Base-by-base conservation (phyloP, 352 stramenopile genomes). In the Phytopythium chamaehyphon region DNA sequence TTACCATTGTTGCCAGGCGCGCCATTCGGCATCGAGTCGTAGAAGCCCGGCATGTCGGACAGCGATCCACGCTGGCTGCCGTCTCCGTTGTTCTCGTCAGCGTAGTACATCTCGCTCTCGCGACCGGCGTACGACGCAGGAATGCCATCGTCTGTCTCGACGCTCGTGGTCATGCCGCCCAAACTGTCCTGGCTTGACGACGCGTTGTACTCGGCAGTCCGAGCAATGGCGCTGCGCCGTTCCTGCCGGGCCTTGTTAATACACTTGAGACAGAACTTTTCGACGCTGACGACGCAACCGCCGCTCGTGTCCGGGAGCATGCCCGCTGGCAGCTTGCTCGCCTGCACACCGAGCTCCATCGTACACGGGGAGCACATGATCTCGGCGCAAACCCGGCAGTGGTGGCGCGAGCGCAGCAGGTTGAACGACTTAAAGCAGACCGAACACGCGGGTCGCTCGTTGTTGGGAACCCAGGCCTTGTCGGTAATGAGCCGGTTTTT, bases 211-310 rank as follows among this genome's bases (percentile, higher is more conserved):
- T 51, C 46, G 3, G 31, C 46, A 15, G 31, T 28, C 11, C 46
- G 18, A n/a, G 61, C 58, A 4, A 73, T 53, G 18, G 59, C 62
- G 40, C 63, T 78, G n/a, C 66, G 62, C 28, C 76, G 74, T 18
- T 86, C 71, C n/a, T 75, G 65, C 12, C 80, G 73, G 2, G 65
- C 67, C 53, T 86, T 77, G 50, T 88, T 83, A 47, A 92, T 74
- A 61, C 81, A 92, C 62, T 83, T 80, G 56, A 88, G 67, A 47
- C 81, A 92, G 36, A 92, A 92, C 50, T 90, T 92, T 54, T 92
- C 80, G n/a, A 78, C 55, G 47, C 71, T 83, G 21, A 83, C 78
- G 43, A 88, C 76, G 45, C 69, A 60, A 39, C 61, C 73, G 52
- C 52, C 69, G 18, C 71, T 74, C 5, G 71, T 68, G 23, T 89